These are phyloP conservation scores for Globisporangium cystogenes DNA, from an alignment of 352 stramenopile genomes.

Conservation along the genomic window DNA sequence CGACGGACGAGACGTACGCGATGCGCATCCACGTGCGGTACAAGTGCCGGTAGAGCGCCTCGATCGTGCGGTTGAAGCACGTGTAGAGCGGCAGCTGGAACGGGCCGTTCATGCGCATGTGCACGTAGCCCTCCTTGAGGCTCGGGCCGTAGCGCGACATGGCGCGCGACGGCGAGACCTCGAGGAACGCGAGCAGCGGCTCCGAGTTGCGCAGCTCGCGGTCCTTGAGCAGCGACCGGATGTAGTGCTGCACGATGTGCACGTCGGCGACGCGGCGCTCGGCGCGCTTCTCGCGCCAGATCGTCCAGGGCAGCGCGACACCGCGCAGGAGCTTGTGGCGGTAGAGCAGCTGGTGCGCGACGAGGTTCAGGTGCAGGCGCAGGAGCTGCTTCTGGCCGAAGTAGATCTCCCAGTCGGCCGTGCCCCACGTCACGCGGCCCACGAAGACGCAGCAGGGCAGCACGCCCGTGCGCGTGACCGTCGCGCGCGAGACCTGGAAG, in stretches of 20 bases:
- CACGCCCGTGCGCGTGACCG: conserved; percentile 54
- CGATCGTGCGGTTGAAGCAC: conserved; percentile 81
- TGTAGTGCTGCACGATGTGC: conserved; percentile 73
- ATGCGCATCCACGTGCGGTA: conserved; percentile 87
- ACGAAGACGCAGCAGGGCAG: conserved; percentile 84
- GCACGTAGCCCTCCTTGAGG: conserved; percentile 83
- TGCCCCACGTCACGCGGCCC: conserved; percentile 69
- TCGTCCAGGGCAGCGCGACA: conserved; percentile 66
- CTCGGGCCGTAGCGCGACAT: conserved; percentile 73
- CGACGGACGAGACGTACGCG: conserved; percentile 71
- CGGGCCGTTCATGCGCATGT: conserved; percentile 86
- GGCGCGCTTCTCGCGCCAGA: conserved; percentile 77
- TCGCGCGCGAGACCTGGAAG: conserved; percentile 70
- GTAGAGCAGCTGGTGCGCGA: conserved; percentile 43
- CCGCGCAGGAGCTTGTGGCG: conserved; percentile 35
- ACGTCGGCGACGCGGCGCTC: conserved; percentile 62
- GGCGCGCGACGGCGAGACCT: conserved; percentile 70
- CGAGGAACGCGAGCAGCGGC: conserved; percentile 69
- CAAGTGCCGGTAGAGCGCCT: conserved; percentile 75
- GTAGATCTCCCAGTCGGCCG: conserved; percentile 79
- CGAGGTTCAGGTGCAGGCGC: conserved; percentile 62
- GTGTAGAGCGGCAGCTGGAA: conserved; percentile 83
- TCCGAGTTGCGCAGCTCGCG: conserved; percentile 71
- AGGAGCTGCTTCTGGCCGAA: conserved; percentile 85
- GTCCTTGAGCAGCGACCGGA: conserved; percentile 52